These are phyloP conservation scores for Sporothrix inflata DNA, from an alignment of 2,329 filamentous ascomycete species.

Conservation along the genomic window DNA sequence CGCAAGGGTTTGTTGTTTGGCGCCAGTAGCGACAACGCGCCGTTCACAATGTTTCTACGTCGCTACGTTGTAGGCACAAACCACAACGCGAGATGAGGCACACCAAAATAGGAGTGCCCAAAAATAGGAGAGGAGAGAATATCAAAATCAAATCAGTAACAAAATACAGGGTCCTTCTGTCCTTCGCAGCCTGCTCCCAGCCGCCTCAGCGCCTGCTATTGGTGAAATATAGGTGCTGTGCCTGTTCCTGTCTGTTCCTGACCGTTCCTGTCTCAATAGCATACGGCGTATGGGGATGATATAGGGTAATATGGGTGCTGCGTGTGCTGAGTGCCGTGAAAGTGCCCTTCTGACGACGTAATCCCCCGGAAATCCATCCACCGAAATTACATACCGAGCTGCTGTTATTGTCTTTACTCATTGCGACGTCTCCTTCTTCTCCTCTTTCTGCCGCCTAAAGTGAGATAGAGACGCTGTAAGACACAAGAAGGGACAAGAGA, in stretches of 20 bases:
- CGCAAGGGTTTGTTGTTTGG: constrained; percentile 3
- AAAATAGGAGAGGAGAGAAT: not conserved
- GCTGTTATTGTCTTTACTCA: not conserved
- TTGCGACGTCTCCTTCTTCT: too few relatives aligned
- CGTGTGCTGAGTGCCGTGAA: not conserved
- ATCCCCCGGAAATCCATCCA: constrained; percentile 13
- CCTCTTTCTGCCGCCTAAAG: not conserved
- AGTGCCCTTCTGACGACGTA: not conserved
- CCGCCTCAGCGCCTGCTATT: constrained; percentile 4
- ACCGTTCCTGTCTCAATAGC: constrained; percentile 6
- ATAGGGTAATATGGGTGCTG: constrained; percentile 6
- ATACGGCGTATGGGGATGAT: constrained; percentile 1
- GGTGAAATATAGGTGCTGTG: not conserved
- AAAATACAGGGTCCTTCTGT: not conserved
- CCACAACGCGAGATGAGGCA: constrained; percentile 17
- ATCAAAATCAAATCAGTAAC: not conserved
- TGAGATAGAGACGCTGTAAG: not conserved
- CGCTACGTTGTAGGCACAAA: not conserved
- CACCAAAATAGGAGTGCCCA: not conserved
- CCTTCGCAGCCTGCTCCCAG: not conserved
- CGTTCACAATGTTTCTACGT: not conserved
- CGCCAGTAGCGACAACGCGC: not conserved
- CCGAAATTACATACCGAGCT: constrained; percentile 9
- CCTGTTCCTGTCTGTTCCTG: not conserved
- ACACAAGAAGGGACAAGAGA: not conserved